Percentiles rank a stretch among this genome's conserved stretches.
Conservation (phyloP, 2,329 filamentous ascomycete species). For the Fusarium nodosum region DNA sequence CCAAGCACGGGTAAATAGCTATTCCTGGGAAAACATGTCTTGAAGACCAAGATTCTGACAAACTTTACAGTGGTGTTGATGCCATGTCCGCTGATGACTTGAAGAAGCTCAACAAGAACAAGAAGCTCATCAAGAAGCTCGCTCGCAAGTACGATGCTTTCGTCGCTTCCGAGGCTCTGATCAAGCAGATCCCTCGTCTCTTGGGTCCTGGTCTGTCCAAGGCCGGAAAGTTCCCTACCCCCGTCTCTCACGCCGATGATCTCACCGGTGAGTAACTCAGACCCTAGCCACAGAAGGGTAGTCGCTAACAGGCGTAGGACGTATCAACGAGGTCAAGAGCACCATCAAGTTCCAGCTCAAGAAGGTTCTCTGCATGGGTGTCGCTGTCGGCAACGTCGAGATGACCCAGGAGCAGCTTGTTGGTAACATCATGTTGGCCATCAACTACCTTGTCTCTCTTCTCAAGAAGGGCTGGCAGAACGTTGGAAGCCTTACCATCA, state of each 20-base stretch:
- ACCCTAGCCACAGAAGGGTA: no score
- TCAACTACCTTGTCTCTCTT: constrained; percentile 99
- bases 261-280: constrained; percentile 65
- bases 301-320: constrained; percentile 59
- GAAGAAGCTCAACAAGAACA: constrained; percentile 99
- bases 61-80: constrained; percentile 75
- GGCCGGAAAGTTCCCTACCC: constrained; percentile 99
- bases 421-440: constrained; percentile 99
- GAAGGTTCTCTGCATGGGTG: constrained; percentile 99
- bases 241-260: constrained; percentile 96
- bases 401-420: constrained; percentile 98
- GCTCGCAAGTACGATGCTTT: constrained; percentile 99
- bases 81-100: constrained; percentile 98
- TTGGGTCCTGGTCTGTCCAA: constrained; percentile 98
- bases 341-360: constrained; percentile 99
- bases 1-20: constrained; percentile 83
- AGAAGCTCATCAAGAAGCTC: constrained; percentile 99
- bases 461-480: constrained; percentile 99
- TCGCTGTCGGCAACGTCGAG: constrained; percentile 97
- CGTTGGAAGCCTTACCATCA: constrained; percentile 99
- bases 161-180: constrained; percentile 94
- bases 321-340: constrained; percentile 99
- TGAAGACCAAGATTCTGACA: neutral
- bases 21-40: neutral
- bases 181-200: constrained; percentile 99